These are phyloP conservation scores for Syncephalastrum sp. DNA, from an alignment of 371 early-diverging fungal species.

Conservation along the genomic window DNA sequence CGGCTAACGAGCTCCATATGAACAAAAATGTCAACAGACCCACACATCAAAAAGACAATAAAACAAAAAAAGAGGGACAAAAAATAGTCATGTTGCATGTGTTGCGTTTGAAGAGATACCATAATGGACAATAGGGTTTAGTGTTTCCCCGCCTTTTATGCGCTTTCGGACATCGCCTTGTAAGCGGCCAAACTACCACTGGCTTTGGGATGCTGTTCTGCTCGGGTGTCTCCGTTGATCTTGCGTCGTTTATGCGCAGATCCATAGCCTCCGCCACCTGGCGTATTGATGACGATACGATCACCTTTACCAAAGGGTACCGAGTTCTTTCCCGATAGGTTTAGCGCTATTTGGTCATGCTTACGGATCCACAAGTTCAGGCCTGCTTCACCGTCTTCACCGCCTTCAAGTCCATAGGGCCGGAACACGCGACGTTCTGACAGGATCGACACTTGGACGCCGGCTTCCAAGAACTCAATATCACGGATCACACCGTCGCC, in stretches of 20 bases:
- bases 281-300: constrained; percentile 80
- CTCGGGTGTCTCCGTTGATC: background rate
- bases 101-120: no score
- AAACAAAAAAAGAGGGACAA: no score
- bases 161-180: constrained; percentile 28
- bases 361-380: constrained; percentile 76
- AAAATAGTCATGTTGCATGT: no score
- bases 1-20: no score
- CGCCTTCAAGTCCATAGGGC: constrained; percentile 92
- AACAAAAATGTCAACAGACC: no score
- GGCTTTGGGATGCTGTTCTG: constrained; percentile 14
- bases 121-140: no score
- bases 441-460: constrained; percentile 85
- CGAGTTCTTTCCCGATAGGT: constrained; percentile 88
- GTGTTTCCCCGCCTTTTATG: constrained; percentile 9
- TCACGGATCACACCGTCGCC: constrained; percentile 90
- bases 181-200: constrained; percentile 26
- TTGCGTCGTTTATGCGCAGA: background rate
- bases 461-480: constrained; percentile 73
- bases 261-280: constrained; percentile 91
- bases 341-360: constrained; percentile 47
- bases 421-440: constrained; percentile 89
- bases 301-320: constrained; percentile 76
- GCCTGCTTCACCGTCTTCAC: constrained; percentile 72
- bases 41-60: no score